Conservation (phyloP, 768 basidiomycete species). For the Clitopilus hobsonii region DNA sequence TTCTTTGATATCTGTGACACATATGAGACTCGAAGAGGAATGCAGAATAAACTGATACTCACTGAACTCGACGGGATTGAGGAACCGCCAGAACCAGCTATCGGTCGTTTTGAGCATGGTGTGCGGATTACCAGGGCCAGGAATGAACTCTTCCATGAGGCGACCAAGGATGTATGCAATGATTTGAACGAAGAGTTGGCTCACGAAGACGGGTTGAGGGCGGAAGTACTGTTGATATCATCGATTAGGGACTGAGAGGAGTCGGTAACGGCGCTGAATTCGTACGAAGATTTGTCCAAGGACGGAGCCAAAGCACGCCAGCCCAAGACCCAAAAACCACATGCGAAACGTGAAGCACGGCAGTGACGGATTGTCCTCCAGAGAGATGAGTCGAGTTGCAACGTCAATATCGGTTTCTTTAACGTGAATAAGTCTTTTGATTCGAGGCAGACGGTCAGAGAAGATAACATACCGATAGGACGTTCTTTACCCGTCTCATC, state of each 20-base stretch:
- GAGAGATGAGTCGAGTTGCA: slow-evolving; percentile 43
- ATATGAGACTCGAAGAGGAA: background rate
- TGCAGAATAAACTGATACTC: slow-evolving; percentile 18
- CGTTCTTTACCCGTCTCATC: slow-evolving; percentile 5
- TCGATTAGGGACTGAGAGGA: background rate
- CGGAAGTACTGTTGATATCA: background rate
- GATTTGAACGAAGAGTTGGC: slow-evolving; percentile 46
- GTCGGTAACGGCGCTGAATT: slow-evolving; percentile 1
- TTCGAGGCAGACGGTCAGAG: background rate
- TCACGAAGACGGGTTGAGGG: slow-evolving; percentile 45
- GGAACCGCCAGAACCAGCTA: slow-evolving; percentile 45
- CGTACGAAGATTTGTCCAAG: slow-evolving; percentile 44
- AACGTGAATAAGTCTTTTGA: background rate
- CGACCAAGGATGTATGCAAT: slow-evolving; percentile 49
- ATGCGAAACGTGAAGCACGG: slow-evolving; percentile 51
- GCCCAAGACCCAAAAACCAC: slow-evolving; percentile 49
- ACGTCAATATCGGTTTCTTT: slow-evolving; percentile 42
- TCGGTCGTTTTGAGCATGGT: slow-evolving; percentile 23
- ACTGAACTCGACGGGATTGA: slow-evolving; percentile 65
- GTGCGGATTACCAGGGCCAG: slow-evolving; percentile 27
- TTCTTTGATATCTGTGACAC: slow-evolving; percentile 40
- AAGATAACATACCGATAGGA: slow-evolving; percentile 4
- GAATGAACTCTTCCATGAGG: slow-evolving; percentile 33
- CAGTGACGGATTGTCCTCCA: slow-evolving; percentile 47
- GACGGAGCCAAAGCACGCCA: slow-evolving; percentile 53